Evolutionary conservation across 768 basidiomycete species (phyloP).

Genomic region (Mycena maculata): DNA sequence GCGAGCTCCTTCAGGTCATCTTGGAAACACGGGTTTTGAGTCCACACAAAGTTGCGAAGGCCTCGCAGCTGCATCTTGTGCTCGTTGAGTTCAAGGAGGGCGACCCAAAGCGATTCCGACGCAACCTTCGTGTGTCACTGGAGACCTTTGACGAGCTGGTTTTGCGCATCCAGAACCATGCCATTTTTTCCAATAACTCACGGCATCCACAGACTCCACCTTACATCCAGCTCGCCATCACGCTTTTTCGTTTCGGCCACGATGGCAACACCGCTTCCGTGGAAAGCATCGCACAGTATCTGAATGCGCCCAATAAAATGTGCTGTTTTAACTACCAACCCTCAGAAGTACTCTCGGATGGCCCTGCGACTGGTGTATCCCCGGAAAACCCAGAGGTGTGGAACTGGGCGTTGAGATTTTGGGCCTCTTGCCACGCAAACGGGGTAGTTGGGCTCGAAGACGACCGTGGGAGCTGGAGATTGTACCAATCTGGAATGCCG

Average conservation of each 20-base stretch:
- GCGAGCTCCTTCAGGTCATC: constrained; percentile 28
- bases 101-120: constrained; percentile 21
- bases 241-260: constrained; percentile 41
- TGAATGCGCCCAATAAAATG: too few relatives aligned
- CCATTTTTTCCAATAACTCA: constrained; percentile 41
- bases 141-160: constrained; percentile 39
- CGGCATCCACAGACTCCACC: constrained; percentile 40
- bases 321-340: too few relatives aligned
- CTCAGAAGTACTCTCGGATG: too few relatives aligned
- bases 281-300: constrained; percentile 38
- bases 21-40: constrained; percentile 26
- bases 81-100: constrained; percentile 37
- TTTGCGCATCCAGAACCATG: constrained; percentile 36
- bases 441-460: too few relatives aligned
- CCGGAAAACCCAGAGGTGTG: too few relatives aligned
- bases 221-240: constrained; percentile 45
- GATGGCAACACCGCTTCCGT: constrained; percentile 44
- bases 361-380: too few relatives aligned
- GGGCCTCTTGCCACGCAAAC: too few relatives aligned
- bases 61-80: constrained; percentile 38
- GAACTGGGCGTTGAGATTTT: too few relatives aligned
- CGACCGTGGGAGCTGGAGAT: too few relatives aligned
- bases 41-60: constrained; percentile 32
- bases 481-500: too few relatives aligned
- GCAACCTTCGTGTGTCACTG: constrained; percentile 4